Evolutionary conservation across 176 grass and related monocot species (phyloP).

Genomic region (Typha latifolia): DNA sequence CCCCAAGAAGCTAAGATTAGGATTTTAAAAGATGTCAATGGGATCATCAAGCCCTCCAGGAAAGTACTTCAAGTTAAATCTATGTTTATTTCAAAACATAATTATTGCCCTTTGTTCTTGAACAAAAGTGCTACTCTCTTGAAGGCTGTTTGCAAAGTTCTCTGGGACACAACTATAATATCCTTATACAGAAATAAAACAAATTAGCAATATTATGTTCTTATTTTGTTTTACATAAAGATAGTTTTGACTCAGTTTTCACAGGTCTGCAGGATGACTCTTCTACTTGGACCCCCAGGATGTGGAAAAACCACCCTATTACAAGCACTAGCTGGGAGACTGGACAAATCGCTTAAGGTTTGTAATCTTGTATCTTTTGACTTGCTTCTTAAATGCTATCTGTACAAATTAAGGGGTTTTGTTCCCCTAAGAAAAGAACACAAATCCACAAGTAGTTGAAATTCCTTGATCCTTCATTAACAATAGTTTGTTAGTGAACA

Average conservation of each 20-base stretch:
- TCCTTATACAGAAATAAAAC: neutral
- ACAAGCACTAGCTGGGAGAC: constrained; percentile 56
- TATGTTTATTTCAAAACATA: neutral
- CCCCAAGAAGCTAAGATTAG: constrained; percentile 31
- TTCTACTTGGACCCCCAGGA: constrained; percentile 65
- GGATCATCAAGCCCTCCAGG: constrained; percentile 59
- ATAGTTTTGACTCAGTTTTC: neutral
- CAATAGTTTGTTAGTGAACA: too few relatives aligned
- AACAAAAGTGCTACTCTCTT: too few relatives aligned
- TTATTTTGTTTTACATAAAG: too few relatives aligned
- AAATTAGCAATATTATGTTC: neutral
- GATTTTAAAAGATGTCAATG: constrained; percentile 45
- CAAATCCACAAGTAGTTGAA: too few relatives aligned
- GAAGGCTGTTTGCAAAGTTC: too few relatives aligned
- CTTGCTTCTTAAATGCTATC: too few relatives aligned
- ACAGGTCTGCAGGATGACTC: constrained; percentile 44
- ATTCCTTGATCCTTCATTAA: too few relatives aligned
- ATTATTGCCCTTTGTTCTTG: neutral
- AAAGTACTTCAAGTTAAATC: constrained; percentile 10
- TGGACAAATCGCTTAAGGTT: constrained; percentile 48
- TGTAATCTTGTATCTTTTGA: neutral
- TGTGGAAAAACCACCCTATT: constrained; percentile 78
- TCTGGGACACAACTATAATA: neutral
- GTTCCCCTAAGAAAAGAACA: too few relatives aligned
- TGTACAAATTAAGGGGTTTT: neutral